Evolutionary conservation across 768 basidiomycete genomes (phyloP), one percentile per base, ranked within the genome.

Genomic region (Butyriboletus loyo): DNA sequence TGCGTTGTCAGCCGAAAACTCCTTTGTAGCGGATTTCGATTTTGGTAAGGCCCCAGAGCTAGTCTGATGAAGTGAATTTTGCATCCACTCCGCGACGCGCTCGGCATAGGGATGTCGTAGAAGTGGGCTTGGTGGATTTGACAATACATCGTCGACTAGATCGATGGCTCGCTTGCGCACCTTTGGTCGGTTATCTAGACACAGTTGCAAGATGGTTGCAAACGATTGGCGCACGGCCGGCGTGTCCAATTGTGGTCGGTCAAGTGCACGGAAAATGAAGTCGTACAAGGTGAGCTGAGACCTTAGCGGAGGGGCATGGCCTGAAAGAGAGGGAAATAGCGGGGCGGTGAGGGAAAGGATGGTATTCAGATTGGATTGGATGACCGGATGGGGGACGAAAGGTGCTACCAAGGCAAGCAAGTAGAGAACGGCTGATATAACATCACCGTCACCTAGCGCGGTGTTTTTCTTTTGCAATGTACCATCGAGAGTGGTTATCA

Each of bases 131-230:
- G 92, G 89, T 9, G 94, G 92, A 24, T 77, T 77, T 15, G 79
- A 76, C 32, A 99, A 75, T 4, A 93, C 77, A 59, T 90, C 87
- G 61, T 79, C 81, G 30, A 99, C 80, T 19, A 89, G 81, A 63
- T 98, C 95, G 41, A 87, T 86, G 22, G 95, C 94, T 65, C 87
- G 84, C 70, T 82, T 94, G 50, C 97, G 84, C 47, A 99, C 93
- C 74, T 98, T 98, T 19, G 97, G 97, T 46, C 97, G 76, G 5
- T 86, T 80, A 72, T 99, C 97, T 39, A 92, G 76, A 59, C 83
- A 86, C 42, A 97, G 73, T 43, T 90, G 87, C 37, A 98, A 73
- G 48, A 97, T 75, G 34, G 89, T 86, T 39, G 88, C 86, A 76
- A 94, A 98, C 3, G 86, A 78, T 66, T 95, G 90, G 35, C 89